Base-by-base conservation (phyloP, 768 basidiomycete species). In the Pulveroboletus frians region DNA sequence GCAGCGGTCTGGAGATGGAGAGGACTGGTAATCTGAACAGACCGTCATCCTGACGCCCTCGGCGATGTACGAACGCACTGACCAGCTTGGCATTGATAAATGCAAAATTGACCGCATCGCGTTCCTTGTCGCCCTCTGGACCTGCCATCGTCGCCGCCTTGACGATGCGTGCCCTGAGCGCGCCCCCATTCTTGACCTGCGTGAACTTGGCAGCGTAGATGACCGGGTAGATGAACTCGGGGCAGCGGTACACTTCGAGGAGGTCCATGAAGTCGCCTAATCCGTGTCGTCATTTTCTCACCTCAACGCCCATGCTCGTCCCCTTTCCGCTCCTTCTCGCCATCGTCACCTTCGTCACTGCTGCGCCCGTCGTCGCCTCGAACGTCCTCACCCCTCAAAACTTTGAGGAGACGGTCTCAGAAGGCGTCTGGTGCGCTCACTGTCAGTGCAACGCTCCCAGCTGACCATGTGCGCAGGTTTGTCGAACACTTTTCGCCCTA, bases 1-100 rank as follows among this genome's bases (percentile, higher is more conserved):
- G 93, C 77, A 0, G 91, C 94, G 0, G 90, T 92, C 63, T 89
- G 81, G 11, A 97, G 70, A 59, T 95, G 93, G 38, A 84, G 62
- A 4, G 76, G 65, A 48, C 92, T 93, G 0, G 88, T 86, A 39
- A 97, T 82, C 94, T 96, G 59, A n/a, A 29, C 4, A 5, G 21
- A 30, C n/a, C n/a, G n/a, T n/a, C n/a, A n/a, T n/a, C n/a, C n/a
- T n/a, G n/a, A n/a, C n/a, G n/a, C n/a, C n/a, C n/a, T n/a, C n/a
- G n/a, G n/a, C n/a, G n/a, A n/a, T n/a, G n/a, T n/a, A n/a, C n/a
- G 26, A 55, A 6, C n/a, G 15, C 30, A 67, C 87, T 52, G 54
- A 95, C 92, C 61, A 92, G 77, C 31, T 73, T 74, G 18, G 89
- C 91, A 64, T 97, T 87, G 61, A 98, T 73, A 67, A 97, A 97